A percentile compares a stretch with the other conserved stretches of the same genome.
Conservation (phyloP, 495 filamentous ascomycete species). For the Penicillium waksmanii region DNA sequence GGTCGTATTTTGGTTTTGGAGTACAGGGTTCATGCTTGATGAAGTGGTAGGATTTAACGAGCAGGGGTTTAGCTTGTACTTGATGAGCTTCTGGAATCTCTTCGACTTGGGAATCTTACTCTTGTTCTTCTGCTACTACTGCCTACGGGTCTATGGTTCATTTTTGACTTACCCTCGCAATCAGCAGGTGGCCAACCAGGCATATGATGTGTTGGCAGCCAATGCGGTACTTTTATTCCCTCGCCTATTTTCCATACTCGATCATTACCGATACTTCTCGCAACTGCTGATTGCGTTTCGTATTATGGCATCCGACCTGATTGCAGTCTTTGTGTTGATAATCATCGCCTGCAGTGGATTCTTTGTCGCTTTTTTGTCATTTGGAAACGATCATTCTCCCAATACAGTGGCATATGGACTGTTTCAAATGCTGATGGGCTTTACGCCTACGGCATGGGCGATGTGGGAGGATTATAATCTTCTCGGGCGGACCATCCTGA, state of each 20-base stretch:
- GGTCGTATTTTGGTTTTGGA: conserved; percentile 94
- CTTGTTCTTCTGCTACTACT: conserved; percentile 86
- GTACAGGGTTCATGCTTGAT: conserved; percentile 94
- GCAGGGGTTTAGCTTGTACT: conserved; percentile 90
- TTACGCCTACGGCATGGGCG: conserved; percentile 73
- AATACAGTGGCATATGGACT: conserved; percentile 75
- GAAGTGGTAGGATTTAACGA: conserved; percentile 92
- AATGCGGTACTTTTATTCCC: conserved; percentile 89
- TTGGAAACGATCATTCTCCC: conserved; percentile 64
- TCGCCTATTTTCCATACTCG: conserved; percentile 85
- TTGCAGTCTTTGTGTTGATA: conserved; percentile 80
- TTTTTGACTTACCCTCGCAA: conserved; percentile 69
- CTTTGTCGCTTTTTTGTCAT: conserved; percentile 89
- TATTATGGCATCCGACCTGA: conserved; percentile 87
- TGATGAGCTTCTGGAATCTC: conserved; percentile 96
- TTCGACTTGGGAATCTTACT: conserved; percentile 88
- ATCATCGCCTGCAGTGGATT: conserved; percentile 89
- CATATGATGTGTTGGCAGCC: conserved; percentile 87
- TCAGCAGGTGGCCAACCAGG: conserved; percentile 70
- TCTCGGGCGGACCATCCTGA: conserved; percentile 73
- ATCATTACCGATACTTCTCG: conserved; percentile 94
- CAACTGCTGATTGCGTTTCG: conserved; percentile 90
- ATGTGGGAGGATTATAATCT: conserved; percentile 78
- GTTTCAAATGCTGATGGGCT: conserved; percentile 94
- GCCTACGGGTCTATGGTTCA: conserved; percentile 83